These are phyloP conservation scores for Volvox carteri DNA, from an alignment of 163 green algal species.

Conservation along the genomic window DNA sequence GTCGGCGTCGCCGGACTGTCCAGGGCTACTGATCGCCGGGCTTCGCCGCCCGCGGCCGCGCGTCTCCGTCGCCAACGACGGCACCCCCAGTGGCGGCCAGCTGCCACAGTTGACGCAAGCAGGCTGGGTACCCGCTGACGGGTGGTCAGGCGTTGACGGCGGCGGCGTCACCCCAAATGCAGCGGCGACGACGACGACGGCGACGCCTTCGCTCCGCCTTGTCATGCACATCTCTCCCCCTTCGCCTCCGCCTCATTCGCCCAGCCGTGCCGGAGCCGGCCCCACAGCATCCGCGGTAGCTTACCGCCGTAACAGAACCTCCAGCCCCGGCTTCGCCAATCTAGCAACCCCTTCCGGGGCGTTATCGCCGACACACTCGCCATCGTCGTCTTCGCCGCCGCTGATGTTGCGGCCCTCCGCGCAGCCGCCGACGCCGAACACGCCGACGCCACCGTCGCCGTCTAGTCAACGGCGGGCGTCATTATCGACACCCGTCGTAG, in stretches of 20 bases:
- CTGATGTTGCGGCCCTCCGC: not conserved
- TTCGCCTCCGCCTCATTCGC: not conserved
- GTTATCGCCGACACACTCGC: not conserved
- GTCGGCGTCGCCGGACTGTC: not conserved
- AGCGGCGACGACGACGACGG: not conserved
- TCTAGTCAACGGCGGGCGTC: not conserved
- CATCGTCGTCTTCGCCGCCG: not conserved
- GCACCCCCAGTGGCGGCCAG: not conserved
- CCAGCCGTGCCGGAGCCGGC: not conserved
- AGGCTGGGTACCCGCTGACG: not conserved
- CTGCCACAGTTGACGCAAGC: not conserved
- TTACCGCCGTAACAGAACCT: constrained; percentile 9
- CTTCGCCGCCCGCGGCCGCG: constrained; percentile 2
- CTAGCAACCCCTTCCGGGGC: not conserved
- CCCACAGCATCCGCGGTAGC: not conserved
- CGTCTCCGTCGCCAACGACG: not conserved
- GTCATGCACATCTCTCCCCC: not conserved
- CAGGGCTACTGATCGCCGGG: not conserved
- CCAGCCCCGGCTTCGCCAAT: not conserved
- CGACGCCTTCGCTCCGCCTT: not conserved
- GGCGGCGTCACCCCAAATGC: no score
- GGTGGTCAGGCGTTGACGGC: not conserved
- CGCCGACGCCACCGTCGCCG: not conserved
- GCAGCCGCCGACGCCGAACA: not conserved
- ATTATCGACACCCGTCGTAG: not conserved